Evolutionary conservation across 305 asterid genomes (phyloP), one percentile per base, ranked within the genome.

Genomic region (Fraxinus floribunda): DNA sequence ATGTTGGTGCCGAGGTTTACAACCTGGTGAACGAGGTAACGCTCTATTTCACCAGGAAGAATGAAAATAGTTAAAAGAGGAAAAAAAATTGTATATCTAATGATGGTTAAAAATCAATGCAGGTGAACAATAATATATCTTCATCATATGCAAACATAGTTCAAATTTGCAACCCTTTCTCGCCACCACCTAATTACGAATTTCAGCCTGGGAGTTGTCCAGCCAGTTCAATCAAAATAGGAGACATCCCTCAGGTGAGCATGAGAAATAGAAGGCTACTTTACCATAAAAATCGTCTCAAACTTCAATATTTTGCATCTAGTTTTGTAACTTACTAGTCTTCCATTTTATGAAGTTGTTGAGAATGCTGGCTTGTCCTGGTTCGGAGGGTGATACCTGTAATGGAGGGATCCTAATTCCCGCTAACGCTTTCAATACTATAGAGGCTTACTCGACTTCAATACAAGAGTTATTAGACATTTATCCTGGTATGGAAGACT

Each of bases 91-190:
- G 22, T 16, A 52, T 16, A 52, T 52, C 64, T 52, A 16, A 52
- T 20, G 15, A 34, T 24, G 13, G 22, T 62, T 60, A 78, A 34
- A 46, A 41, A 66, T 57, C 1, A 68, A 11, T 66, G 85, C 94
- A 94, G 98, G 97, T 95, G 85, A 95, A 95, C 80, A 20, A 39
- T 16, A 93, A 94, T 87, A 88, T 95, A 80, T 88, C 97, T 0
- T 83, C 79, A 29, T 81, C 91, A 60, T 93, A 82, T 55, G 95
- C 94, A 38, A 88, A 90, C 80, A 29, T 91, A 22, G 85, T 92
- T 41, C 95, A 93, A 22, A 90, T 95, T 36, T 95, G 99, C 92
- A 94, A 95, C 82, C 99, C 99, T 7, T 95, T 95, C 89, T 93
- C 98, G 0, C 88, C 87, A 5, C 93, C 98, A 39, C 98, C 99